Evolutionary conservation across 345 rosid genomes (phyloP).

Genomic region (Eucalyptus dawsonii): DNA sequence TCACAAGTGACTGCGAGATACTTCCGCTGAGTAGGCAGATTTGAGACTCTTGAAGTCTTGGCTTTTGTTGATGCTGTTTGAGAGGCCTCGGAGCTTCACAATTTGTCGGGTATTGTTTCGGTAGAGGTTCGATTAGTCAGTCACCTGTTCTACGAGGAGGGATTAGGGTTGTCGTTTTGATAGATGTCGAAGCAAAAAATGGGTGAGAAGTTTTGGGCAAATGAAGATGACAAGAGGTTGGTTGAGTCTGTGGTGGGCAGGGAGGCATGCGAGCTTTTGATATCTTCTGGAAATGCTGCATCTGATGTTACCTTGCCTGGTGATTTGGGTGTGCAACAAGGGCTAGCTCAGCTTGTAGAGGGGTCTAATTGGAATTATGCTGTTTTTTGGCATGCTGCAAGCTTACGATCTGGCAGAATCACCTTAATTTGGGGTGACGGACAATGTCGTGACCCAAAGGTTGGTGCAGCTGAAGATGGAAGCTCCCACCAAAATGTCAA

Average conservation of each 20-base stretch:
- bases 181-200: constrained; percentile 15
- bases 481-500: constrained; percentile 8
- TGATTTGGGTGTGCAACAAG: constrained; percentile 49
- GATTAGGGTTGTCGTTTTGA: not conserved
- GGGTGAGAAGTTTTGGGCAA: constrained; percentile 61
- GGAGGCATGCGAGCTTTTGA: constrained; percentile 66
- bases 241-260: constrained; percentile 71
- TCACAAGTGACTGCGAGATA: not conserved
- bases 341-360: constrained; percentile 48
- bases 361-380: constrained; percentile 76
- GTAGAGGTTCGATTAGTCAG: not conserved
- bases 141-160: not conserved
- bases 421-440: constrained; percentile 88
- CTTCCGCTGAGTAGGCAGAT: not conserved
- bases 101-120: not conserved
- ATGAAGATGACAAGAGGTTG: constrained; percentile 48
- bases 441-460: constrained; percentile 28
- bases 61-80: not conserved
- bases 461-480: constrained; percentile 18
- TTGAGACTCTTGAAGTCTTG: not conserved
- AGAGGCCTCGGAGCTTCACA: not conserved
- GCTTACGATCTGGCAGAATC: constrained; percentile 52
- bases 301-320: constrained; percentile 35
- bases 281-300: constrained; percentile 27
- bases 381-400: constrained; percentile 54